Evolutionary conservation across 192 early-diverging fungal genomes (phyloP), one percentile per base, ranked within the genome.

Genomic region (Tieghemiomyces parasiticus): DNA sequence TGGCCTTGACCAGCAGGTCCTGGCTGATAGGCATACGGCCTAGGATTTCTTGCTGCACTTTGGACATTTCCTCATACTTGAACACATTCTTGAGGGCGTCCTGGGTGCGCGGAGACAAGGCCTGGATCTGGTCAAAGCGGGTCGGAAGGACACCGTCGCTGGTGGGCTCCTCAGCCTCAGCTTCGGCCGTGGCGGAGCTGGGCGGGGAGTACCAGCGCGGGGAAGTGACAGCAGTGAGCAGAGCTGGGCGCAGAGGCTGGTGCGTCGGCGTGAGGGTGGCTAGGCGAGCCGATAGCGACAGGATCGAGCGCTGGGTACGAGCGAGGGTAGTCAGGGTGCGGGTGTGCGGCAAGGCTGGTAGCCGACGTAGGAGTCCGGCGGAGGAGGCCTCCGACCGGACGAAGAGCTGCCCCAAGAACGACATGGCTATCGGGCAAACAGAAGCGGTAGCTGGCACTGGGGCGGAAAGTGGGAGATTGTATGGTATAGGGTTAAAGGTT

Each of bases 1-100:
- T 95, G 10, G 93, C 91, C 61, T 91, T 86, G 61, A 95, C 87
- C 71, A 98, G 83, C 60, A 97, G 75, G 64, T 98, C 95, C 10
- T 64, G 66, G 19, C 77, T 70, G 25, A 82, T 78, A 24, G 88
- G 88, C 33, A 90, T 63, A 33, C 74, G 67, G 4, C 74, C 77
- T 38, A 91, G 67, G n/a, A 97, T 86, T 65, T 81, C 80, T 32
- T 85, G 65, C 65, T 97, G 94, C 3, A 95, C 92, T 63, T 81
- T 74, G 56, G 90, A 86, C 78, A 91, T 90, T 12, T 69, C 69
- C 35, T 78, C 65, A 67, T 86, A 94, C 60, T 80, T 74, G 74
- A 97, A 90, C 8, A 78, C 65, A 35, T 63, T 60, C 35, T 70
- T 67, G 19, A 90, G 63, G 10, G 85, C 81, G 56, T 73, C 71